A percentile compares a stretch with the other conserved stretches of the same genome.
Conservation (phyloP, 2,329 filamentous ascomycete genomes). For the Curvularia spicifera region DNA sequence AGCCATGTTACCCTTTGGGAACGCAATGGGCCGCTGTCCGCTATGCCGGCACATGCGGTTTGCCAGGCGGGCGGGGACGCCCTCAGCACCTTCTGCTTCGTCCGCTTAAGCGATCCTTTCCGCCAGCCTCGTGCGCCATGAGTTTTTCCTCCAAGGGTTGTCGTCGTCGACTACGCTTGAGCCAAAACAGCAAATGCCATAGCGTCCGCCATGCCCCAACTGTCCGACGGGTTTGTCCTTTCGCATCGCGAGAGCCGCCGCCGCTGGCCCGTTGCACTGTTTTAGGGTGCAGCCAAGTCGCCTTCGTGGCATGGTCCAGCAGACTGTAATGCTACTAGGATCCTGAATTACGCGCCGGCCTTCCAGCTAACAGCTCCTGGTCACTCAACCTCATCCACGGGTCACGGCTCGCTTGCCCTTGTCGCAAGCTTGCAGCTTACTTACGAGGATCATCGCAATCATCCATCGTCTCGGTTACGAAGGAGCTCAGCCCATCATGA, state of each 20-base stretch:
- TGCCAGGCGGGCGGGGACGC: slow-evolving; percentile 6
- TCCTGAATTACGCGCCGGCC: slow-evolving; percentile 16
- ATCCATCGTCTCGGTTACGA: slow-evolving; percentile 23
- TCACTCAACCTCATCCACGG: slow-evolving; percentile 10
- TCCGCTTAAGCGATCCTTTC: slow-evolving; percentile 10
- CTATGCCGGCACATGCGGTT: background rate
- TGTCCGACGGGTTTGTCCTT: slow-evolving; percentile 10
- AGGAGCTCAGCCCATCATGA: slow-evolving; percentile 22
- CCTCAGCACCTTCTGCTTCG: slow-evolving; percentile 9
- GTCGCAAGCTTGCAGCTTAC: slow-evolving; percentile 7
- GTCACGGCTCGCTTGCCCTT: slow-evolving; percentile 14
- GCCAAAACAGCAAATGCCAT: slow-evolving; percentile 34
- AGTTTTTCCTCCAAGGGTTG: background rate
- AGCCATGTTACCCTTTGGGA: slow-evolving; percentile 34
- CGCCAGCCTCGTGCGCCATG: slow-evolving; percentile 18
- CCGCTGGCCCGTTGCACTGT: slow-evolving; percentile 8
- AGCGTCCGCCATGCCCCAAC: slow-evolving; percentile 6
- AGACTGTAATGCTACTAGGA: slow-evolving; percentile 1
- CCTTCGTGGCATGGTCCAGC: slow-evolving; percentile 5
- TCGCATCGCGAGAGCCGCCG: slow-evolving; percentile 19
- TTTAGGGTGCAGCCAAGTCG: slow-evolving; percentile 6
- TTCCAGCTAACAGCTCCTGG: slow-evolving; percentile 10
- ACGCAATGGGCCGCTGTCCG: slow-evolving; percentile 15
- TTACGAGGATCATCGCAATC: slow-evolving; percentile 14
- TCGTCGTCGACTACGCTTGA: slow-evolving; percentile 22